phyloP scores from a whole-genome alignment of 1,284 basidiomycete genomes.

The Heterobasidion parviporum region DNA sequence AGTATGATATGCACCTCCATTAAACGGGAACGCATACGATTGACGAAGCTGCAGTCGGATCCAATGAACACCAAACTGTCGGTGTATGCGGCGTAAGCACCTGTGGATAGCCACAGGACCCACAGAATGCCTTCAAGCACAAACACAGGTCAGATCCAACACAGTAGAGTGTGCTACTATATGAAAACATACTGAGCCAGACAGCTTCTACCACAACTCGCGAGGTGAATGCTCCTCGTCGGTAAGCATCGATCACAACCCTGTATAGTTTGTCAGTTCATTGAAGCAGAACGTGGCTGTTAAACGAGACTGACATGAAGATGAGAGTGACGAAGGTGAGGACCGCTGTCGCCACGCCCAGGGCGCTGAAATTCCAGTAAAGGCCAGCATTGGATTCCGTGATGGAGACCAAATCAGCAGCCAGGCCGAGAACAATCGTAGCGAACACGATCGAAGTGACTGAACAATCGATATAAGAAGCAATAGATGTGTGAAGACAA shows the following conservation, averaged over 20 bases:
- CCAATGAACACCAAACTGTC: slow-evolving; percentile 13
- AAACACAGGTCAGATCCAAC: neutral
- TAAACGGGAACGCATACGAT: neutral
- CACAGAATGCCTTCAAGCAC: slow-evolving; percentile 36
- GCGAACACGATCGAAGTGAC: slow-evolving; percentile 21
- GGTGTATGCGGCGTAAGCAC: slow-evolving; percentile 25
- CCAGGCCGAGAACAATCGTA: slow-evolving; percentile 28
- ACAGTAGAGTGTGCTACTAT: neutral
- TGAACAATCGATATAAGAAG: slow-evolving; percentile 2
- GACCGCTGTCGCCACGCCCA: slow-evolving; percentile 34
- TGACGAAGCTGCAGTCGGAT: slow-evolving; percentile 3
- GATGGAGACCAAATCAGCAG: slow-evolving; percentile 22
- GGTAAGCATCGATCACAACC: slow-evolving; percentile 26
- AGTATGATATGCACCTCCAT: neutral
- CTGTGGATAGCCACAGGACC: slow-evolving; percentile 50
- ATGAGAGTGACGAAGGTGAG: slow-evolving; percentile 37
- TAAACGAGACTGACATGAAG: slow-evolving; percentile 30
- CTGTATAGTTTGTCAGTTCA: slow-evolving; percentile 1
- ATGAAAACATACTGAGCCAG: slow-evolving; percentile 29
- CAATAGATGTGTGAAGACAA: neutral
- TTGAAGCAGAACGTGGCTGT: neutral
- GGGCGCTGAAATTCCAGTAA: slow-evolving; percentile 24
- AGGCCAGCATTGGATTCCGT: slow-evolving; percentile 8
- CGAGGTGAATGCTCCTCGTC: slow-evolving; percentile 34
- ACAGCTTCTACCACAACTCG: slow-evolving; percentile 34